A percentile compares a stretch with the other conserved stretches of the same genome.
Conservation (phyloP, 2,329 filamentous ascomycete species). For the Emergomyces pasteurianus region DNA sequence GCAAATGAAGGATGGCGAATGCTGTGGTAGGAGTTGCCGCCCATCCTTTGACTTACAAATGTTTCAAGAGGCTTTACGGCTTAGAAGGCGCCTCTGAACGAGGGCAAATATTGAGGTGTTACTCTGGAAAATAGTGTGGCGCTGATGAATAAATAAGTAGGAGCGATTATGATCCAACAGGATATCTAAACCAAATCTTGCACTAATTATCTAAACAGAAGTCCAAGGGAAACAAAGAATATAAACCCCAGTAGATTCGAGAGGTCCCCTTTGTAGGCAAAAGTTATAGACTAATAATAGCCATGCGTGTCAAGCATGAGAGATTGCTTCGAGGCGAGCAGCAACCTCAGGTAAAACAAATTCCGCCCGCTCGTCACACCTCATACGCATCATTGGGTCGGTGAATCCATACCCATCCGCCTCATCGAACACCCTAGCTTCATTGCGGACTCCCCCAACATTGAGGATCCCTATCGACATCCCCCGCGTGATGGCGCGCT, state of each 20-base stretch:
- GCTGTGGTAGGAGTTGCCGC: background rate
- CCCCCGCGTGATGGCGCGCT: conserved; percentile 64
- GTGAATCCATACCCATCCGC: conserved; percentile 13
- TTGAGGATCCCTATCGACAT: conserved; percentile 86
- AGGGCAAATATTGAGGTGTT: background rate
- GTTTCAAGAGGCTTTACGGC: background rate
- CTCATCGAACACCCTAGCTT: conserved; percentile 30
- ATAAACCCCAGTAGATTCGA: background rate
- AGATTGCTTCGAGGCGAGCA: conserved; percentile 14
- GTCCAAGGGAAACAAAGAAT: background rate
- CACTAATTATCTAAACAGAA: background rate
- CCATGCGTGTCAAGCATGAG: background rate
- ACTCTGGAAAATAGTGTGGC: no score
- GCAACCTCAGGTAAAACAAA: conserved; percentile 30
- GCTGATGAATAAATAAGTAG: no score
- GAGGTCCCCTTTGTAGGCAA: background rate
- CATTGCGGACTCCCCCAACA: conserved; percentile 43
- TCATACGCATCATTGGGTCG: conserved; percentile 20
- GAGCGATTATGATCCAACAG: background rate
- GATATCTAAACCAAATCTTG: background rate
- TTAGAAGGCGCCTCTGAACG: background rate
- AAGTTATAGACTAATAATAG: background rate
- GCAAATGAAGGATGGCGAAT: background rate
- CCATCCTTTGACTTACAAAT: background rate
- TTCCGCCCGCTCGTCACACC: conserved; percentile 33